Percentiles rank a stretch among this genome's conserved stretches.
These are phyloP conservation scores for Vanderwaltozyma verrucispora DNA, from an alignment of 805 yeast species.

Conservation along the genomic window DNA sequence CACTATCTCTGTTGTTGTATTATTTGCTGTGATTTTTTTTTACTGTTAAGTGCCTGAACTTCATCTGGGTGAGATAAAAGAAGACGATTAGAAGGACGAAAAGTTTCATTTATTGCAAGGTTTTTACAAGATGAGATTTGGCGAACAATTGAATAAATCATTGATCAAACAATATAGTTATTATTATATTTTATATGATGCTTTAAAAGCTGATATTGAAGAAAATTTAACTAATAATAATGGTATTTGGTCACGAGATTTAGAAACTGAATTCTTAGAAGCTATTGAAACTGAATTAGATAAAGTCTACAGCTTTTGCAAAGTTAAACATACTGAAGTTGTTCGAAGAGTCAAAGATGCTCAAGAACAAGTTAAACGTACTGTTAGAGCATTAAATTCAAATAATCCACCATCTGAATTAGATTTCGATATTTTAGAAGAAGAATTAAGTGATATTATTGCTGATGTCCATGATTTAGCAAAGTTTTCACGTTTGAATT, in stretches of 20 bases:
- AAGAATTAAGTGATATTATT: slow-evolving; percentile 73
- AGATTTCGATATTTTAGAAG: slow-evolving; percentile 65
- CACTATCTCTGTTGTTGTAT: too few species aligned
- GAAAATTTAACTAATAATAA: slow-evolving; percentile 48
- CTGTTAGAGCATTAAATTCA: slow-evolving; percentile 45
- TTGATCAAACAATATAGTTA: slow-evolving; percentile 83
- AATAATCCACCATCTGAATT: slow-evolving; percentile 45
- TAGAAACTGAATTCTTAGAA: slow-evolving; percentile 75
- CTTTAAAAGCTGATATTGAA: slow-evolving; percentile 71
- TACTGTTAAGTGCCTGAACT: too few species aligned
- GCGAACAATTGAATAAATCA: slow-evolving; percentile 83
- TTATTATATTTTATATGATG: slow-evolving; percentile 88
- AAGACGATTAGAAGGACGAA: too few species aligned
- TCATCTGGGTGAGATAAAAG: too few species aligned
- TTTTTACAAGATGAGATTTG: slow-evolving; percentile 69
- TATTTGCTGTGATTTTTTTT: too few species aligned
- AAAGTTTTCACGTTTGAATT: slow-evolving; percentile 84
- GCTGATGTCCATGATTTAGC: slow-evolving; percentile 97
- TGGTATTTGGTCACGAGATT: slow-evolving; percentile 57
- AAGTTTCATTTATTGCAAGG: too few species aligned
- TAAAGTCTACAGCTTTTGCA: slow-evolving; percentile 86
- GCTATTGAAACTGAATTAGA: slow-evolving; percentile 75
- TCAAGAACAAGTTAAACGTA: slow-evolving; percentile 60
- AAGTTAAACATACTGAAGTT: slow-evolving; percentile 79
- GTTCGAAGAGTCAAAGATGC: slow-evolving; percentile 74